Base-by-base conservation (phyloP, 805 yeast genomes). In the Suhomyces sp. region DNA sequence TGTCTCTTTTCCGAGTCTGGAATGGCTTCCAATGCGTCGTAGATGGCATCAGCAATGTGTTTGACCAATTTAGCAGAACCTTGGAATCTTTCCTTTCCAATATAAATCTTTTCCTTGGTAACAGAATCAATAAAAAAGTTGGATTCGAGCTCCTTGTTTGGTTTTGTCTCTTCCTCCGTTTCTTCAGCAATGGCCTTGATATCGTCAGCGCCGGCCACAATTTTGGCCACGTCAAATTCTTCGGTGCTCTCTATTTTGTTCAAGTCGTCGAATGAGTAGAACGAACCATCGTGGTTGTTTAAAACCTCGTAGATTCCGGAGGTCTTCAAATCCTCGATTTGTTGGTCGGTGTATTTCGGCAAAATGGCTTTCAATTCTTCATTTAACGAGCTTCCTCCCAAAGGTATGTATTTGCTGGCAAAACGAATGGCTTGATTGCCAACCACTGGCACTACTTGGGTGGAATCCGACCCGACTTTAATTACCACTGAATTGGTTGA, bases 41-140 rank as follows among this genome's bases (percentile, higher is more conserved):
- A 77, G 2, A 86, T 71, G 2, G 74, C 72, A 13, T 61, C 63
- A 4, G 83, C 72, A 14, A 91, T 69, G 15, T 54, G 52, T 4
- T 61, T 66, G 21, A 91, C 70, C 35, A 91, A 69, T 15, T 62
- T 68, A 29, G 74, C 78, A 23, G 83, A 67, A 1, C 97, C 98
- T 54, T 76, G 81, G 60, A 91, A 91, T 49, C 98, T 72, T 63
- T 88, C 95, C 41, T 81, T 84, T 2, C 98, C 98, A n/a, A 91
- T 78, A 6, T 66, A 65, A n/a, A 84, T 54, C 36, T 64, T 63
- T 31, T 72, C 65, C 4, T 86, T 83, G 3, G 65, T 49, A n/a
- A 50, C 50, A 7, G 72, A 58, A 58, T 85, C 95, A 19, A 67
- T 54, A 53, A 90, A 91, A 5, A 70, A 56, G 57, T 88, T 90